phyloP scores from a whole-genome alignment of 2,329 filamentous ascomycete genomes.

The Pseudomassariella vexata region DNA sequence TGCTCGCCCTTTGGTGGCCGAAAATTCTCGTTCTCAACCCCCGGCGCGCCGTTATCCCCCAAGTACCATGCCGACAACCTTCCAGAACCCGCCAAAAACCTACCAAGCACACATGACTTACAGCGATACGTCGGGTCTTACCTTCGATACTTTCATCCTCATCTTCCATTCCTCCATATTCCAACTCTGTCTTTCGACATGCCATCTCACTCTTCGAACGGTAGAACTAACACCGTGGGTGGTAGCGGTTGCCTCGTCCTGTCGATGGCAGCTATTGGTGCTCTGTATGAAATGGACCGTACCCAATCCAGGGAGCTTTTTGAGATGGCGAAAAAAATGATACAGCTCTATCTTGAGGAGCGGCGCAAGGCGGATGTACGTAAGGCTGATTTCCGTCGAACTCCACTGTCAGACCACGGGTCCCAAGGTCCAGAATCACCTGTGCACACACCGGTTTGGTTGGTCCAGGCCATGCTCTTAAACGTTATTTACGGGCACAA shows the following conservation, averaged over 20 bases:
- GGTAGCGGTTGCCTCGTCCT: constrained; percentile 82
- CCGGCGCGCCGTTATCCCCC: constrained; percentile 49
- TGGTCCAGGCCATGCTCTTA: constrained; percentile 93
- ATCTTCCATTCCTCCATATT: constrained; percentile 90
- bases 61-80: constrained; percentile 45
- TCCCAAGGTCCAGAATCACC: constrained; percentile 51
- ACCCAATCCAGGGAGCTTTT: constrained; percentile 78
- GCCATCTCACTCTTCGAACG: constrained; percentile 59
- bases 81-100: constrained; percentile 45
- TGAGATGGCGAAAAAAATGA: constrained; percentile 91
- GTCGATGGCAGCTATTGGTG: constrained; percentile 72
- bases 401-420: constrained; percentile 38
- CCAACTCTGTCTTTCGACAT: constrained; percentile 88
- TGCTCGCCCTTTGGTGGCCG: constrained; percentile 50
- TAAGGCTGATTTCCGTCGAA: constrained; percentile 52
- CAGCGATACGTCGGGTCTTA: constrained; percentile 89
- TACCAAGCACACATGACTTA: constrained; percentile 79
- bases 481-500: constrained; percentile 96
- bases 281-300: constrained; percentile 79
- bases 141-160: constrained; percentile 87
- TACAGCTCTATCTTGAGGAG: constrained; percentile 87
- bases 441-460: constrained; percentile 79
- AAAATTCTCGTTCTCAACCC: constrained; percentile 58
- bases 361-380: constrained; percentile 78
- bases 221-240: constrained; percentile 56